Evolutionary conservation across 2,329 filamentous ascomycete genomes (phyloP), one percentile per base, ranked within the genome.

Genomic region (Pseudocercospora eumusae): DNA sequence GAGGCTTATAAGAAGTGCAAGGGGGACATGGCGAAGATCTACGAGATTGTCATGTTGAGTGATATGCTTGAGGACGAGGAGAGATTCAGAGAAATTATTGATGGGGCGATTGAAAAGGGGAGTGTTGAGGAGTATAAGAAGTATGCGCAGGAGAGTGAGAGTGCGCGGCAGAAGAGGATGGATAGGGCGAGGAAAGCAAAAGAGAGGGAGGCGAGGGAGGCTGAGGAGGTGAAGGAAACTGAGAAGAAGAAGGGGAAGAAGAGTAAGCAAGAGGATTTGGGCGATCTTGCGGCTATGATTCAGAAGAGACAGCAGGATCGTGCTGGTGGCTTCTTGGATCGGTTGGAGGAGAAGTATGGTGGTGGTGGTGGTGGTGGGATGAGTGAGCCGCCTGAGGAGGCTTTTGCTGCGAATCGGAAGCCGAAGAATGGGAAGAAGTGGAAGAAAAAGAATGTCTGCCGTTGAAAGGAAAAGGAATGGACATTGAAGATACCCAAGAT

Each of bases 41-140:
- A 96, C 76, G 86, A 92, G 73, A 80, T 81, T 0, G 89, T 99
- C 44, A 96, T 99, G 87, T 82, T 97, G 49, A 96, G 91, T 69
- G 84, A 93, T 71, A 87, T 92, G 9, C 73, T 92, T 1, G 86
- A 89, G 58, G 95, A 99, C 68, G 95, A 99, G 69, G 88, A 89
- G 59, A 83, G 95, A 8, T 97, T 96, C 77, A 84, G 91, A 13
- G 77, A 73, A 15, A 91, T 96, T 49, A 92, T 99, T 59, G 86
- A 96, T 71, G 82, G 86, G 36, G 95, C 92, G 2, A 95, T 99
- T 71, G 80, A 82, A 36, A 82, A 79, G 3, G 85, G 86, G 1
- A 85, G 90, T 40, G 88, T 96, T 0, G 77, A 87, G 47, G 79
- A 80, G 0, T 93, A 87, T 74, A 79, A 83, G 20, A 82, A 83